Conservation (phyloP, 257 asterid species). For the Leonotis leonurus region DNA sequence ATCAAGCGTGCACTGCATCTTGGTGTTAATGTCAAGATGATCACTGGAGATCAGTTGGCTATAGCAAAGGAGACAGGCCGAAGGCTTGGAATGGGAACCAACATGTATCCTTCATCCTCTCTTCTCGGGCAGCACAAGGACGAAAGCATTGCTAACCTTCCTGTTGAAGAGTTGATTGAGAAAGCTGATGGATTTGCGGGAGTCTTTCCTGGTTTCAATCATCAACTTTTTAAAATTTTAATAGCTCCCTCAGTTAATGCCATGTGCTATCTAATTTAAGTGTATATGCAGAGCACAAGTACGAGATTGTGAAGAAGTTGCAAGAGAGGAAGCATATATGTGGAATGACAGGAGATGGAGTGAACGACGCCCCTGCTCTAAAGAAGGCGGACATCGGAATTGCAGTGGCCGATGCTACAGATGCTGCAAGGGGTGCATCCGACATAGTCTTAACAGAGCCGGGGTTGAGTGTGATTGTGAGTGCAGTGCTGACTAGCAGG, state of each 20-base stretch:
- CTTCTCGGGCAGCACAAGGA: conserved; percentile 60
- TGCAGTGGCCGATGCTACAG: conserved; percentile 59
- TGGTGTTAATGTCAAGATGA: conserved; percentile 85
- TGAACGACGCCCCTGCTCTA: conserved; percentile 55
- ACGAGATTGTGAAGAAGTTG: conserved; percentile 51
- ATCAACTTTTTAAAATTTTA: too few relatives aligned
- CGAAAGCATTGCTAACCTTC: conserved; percentile 30
- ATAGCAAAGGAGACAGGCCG: conserved; percentile 55
- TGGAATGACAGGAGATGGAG: conserved; percentile 68
- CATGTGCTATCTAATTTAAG: too few relatives aligned
- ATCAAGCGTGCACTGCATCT: conserved; percentile 60
- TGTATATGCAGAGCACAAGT: conserved; percentile 37
- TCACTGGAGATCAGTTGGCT: conserved; percentile 67
- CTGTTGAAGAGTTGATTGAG: conserved; percentile 50
- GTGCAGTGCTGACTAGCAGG: conserved; percentile 47
- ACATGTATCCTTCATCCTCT: conserved; percentile 59
- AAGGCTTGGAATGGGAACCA: conserved; percentile 60
- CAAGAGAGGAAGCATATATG: conserved; percentile 51
- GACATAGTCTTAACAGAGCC: conserved; percentile 55
- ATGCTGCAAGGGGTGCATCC: conserved; percentile 50
- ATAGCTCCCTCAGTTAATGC: too few relatives aligned
- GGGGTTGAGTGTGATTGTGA: conserved; percentile 43
- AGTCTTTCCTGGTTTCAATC: conserved; percentile 42
- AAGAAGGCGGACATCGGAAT: conserved; percentile 54
- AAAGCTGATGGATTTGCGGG: conserved; percentile 62